phyloP scores from a whole-genome alignment of 2,329 filamentous ascomycete species.

The Microascus cirrosus region DNA sequence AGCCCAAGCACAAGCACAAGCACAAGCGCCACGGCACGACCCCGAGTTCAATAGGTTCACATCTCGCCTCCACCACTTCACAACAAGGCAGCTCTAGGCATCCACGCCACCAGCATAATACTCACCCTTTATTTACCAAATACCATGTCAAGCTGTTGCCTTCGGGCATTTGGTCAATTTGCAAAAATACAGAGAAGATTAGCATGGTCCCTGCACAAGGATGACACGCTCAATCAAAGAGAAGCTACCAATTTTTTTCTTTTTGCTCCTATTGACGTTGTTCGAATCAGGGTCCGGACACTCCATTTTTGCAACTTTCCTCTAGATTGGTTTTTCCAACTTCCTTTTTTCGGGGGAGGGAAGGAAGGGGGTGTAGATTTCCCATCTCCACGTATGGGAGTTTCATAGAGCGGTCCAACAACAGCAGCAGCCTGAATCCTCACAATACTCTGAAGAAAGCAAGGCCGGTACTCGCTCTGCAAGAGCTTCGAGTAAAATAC shows the following conservation, averaged over 20 bases:
- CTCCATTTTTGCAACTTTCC: no score
- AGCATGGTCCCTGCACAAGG: slow-evolving; percentile 37
- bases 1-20: background rate
- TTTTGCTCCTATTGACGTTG: background rate
- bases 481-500: no score
- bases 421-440: no score
- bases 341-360: no score
- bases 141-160: background rate
- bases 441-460: no score
- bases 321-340: no score
- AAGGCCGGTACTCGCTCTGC: no score
- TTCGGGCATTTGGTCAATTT: background rate
- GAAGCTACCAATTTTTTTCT: slow-evolving; percentile 33
- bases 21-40: no score
- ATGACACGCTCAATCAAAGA: slow-evolving; percentile 79
- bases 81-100: background rate
- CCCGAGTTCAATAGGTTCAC: no score
- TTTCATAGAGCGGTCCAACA: no score
- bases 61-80: background rate
- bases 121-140: background rate
- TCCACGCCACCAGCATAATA: background rate
- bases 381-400: no score
- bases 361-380: no score
- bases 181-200: slow-evolving; percentile 1
- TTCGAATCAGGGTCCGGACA: background rate